Percentiles rank a stretch among this genome's conserved stretches.
phyloP scores from a whole-genome alignment of 1,139 yeast species.

The Suhomyces choctaworum region DNA sequence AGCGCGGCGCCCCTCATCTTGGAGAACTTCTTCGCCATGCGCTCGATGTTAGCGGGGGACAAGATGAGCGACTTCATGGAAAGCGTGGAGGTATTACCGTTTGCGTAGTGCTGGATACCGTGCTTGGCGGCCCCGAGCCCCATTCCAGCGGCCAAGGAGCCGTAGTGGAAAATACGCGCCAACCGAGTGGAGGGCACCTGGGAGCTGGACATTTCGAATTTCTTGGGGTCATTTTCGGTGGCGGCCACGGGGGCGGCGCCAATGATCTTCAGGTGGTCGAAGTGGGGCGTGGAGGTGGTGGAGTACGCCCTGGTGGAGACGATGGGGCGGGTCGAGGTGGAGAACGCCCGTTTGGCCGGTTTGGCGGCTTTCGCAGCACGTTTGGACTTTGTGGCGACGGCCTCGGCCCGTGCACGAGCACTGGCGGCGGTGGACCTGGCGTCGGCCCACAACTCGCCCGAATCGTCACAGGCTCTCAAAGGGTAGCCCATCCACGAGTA shows the following conservation, averaged over 20 bases:
- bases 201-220: conserved; percentile 56
- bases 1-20: conserved; percentile 98
- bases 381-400: neutral
- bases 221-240: conserved; percentile 24
- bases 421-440: conserved; percentile 13
- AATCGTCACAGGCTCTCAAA: conserved; percentile 24
- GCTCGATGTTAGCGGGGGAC: conserved; percentile 80
- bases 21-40: conserved; percentile 82
- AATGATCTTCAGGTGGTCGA: conserved; percentile 9
- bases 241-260: conserved; percentile 18
- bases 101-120: conserved; percentile 67
- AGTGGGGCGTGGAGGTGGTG: conserved; percentile 22
- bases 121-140: conserved; percentile 84
- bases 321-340: no score
- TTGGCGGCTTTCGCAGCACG: conserved; percentile 1
- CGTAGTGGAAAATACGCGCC: conserved; percentile 88
- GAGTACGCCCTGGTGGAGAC: conserved; percentile 14
- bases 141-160: conserved; percentile 87
- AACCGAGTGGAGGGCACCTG: conserved; percentile 84
- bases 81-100: conserved; percentile 42
- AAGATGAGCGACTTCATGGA: conserved; percentile 63
- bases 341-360: conserved; percentile 4
- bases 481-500: conserved; percentile 21
- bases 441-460: conserved; percentile 26
- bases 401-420: conserved; percentile 12